Evolutionary conservation across 169 alveolate species (phyloP), one percentile per base, ranked within the genome.

Genomic region (Eimeria praecox): DNA sequence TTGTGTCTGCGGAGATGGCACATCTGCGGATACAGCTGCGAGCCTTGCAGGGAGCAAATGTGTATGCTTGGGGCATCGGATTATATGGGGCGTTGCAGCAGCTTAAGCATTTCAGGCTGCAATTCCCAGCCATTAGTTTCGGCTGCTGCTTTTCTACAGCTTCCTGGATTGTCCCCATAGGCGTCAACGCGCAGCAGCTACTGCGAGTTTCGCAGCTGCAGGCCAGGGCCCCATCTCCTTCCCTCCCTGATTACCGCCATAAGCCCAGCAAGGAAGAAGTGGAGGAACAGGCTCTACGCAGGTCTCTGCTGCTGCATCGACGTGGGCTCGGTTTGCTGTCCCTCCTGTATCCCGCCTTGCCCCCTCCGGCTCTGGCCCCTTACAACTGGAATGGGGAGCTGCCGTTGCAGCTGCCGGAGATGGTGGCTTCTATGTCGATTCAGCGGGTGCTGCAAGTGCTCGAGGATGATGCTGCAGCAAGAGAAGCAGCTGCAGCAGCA

Each of bases 71-170:
- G 91, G 91, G 77, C 75, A 54, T 49, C 14, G 62, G 91, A 0
- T 54, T 83, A 77, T 83, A 52, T 54, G 91, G 91, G 35, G 91
- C 75, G 18, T 14, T 83, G 20, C 91, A 83, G 77, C 91, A 83
- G 75, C 54, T 83, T 30, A 83, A 83, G 54, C 91, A 83, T 24
- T 83, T 83, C 91, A 46, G 91, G 46, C 24, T 83, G 87, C 88
- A 77, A 87, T 80, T 44, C 38, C 95, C 95, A 30, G 95, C 92
- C 9, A 59, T 92, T 10, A 66, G 88, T 54, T 92, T 92, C 46
- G 86, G 95, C 40, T 92, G 95, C 52, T 92, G 95, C 24, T 92
- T 78, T 92, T 78, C 92, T 5, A 92, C 95, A 35, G 95, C 95
- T n/a, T 54, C 88, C 30, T 80, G 78, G 73, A 54, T 59, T 52